Evolutionary conservation across 768 basidiomycete genomes (phyloP).

Genomic region (Lyophyllum shimeji): DNA sequence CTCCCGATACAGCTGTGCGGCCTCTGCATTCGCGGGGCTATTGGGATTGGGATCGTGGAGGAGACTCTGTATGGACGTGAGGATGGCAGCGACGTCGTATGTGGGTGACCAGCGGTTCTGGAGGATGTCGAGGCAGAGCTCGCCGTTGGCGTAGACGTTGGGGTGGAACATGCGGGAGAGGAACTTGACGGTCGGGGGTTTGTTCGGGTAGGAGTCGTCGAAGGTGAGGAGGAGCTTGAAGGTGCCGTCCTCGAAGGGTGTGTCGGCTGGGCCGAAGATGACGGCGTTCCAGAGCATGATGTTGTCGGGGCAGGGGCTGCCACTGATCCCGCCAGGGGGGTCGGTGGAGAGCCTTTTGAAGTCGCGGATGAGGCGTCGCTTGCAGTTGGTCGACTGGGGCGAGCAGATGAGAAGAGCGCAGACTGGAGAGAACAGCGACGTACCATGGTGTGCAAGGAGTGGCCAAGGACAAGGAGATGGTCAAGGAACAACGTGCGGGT

Average conservation of each 20-base stretch:
- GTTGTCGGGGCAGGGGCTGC: slow-evolving; percentile 96
- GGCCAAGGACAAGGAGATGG: not conserved
- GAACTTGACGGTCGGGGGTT: slow-evolving; percentile 97
- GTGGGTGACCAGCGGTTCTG: slow-evolving; percentile 99
- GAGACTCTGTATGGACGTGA: slow-evolving; percentile 94
- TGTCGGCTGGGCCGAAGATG: slow-evolving; percentile 98
- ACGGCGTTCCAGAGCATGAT: slow-evolving; percentile 99
- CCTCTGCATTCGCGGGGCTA: slow-evolving; percentile 98
- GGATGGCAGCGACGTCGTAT: slow-evolving; percentile 97
- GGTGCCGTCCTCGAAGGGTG: slow-evolving; percentile 98
- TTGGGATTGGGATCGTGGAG: slow-evolving; percentile 98
- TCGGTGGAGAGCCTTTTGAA: slow-evolving; percentile 95
- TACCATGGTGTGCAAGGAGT: slow-evolving; percentile 4
- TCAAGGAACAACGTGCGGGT: no score
- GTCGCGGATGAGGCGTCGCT: slow-evolving; percentile 94
- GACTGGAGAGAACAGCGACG: not conserved
- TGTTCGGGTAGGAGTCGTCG: slow-evolving; percentile 98
- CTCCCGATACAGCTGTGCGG: slow-evolving; percentile 93
- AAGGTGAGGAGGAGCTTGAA: slow-evolving; percentile 96
- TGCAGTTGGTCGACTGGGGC: slow-evolving; percentile 90
- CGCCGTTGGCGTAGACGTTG: slow-evolving; percentile 97
- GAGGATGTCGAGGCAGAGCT: slow-evolving; percentile 96
- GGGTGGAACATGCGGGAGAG: slow-evolving; percentile 98
- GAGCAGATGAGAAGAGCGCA: not conserved
- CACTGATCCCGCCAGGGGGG: slow-evolving; percentile 94